Percentiles rank a stretch among this genome's conserved stretches.
phyloP scores from a whole-genome alignment of 2,329 filamentous ascomycete genomes.

The Dothistroma pini region DNA sequence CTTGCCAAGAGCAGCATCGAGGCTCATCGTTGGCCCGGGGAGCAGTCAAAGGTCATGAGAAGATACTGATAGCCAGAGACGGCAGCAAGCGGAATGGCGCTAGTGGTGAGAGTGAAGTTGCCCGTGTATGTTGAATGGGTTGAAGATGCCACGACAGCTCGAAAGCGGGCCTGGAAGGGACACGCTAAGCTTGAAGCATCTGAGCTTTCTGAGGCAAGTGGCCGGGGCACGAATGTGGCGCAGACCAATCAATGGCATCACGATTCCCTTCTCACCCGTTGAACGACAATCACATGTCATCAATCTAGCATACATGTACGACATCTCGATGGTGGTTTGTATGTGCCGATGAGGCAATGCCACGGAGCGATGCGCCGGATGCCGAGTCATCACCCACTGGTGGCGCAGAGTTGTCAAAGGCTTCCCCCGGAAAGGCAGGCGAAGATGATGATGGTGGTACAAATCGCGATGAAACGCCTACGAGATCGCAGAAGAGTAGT shows the following conservation, averaged over 20 bases:
- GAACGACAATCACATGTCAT: neutral
- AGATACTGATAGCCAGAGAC: neutral
- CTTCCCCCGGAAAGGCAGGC: neutral
- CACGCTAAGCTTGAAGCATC: neutral
- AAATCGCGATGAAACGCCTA: neutral
- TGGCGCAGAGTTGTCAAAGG: neutral
- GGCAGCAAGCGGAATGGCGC: neutral
- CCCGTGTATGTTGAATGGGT: neutral
- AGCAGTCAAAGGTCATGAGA: neutral
- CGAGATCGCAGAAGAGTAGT: neutral
- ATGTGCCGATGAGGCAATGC: slow-evolving; percentile 21
- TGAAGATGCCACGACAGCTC: neutral
- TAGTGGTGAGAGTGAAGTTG: neutral
- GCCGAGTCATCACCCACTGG: slow-evolving; percentile 7
- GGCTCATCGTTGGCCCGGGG: slow-evolving; percentile 51
- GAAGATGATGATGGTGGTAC: neutral
- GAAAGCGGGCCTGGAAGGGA: neutral
- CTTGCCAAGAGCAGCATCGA: slow-evolving; percentile 56
- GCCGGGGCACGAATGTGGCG: neutral
- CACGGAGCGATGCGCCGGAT: slow-evolving; percentile 12
- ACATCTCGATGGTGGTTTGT: neutral
- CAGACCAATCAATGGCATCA: neutral
- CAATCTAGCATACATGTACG: neutral
- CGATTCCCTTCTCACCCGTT: neutral
- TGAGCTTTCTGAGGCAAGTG: too few relatives aligned